Evolutionary conservation across 2,329 filamentous ascomycete genomes (phyloP), one percentile per base, ranked within the genome.

Genomic region (Plectosphaerella sp.): DNA sequence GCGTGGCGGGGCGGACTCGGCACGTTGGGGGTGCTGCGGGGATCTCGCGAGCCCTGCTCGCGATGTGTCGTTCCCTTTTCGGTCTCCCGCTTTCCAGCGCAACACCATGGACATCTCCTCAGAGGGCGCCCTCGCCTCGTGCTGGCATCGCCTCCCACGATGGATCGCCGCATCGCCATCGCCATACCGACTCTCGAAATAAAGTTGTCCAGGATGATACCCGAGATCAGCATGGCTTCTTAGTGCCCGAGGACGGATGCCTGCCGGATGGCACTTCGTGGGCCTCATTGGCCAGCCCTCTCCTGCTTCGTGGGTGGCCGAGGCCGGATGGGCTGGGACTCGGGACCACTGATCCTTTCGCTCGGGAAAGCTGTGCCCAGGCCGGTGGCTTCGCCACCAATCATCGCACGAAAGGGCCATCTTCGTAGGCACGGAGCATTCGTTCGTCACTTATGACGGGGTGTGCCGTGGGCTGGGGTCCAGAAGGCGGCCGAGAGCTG

Each of bases 361-460:
- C 37, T 16, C 16, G 28, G 36, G 20, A 45, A 41, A 49, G 25
- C 48, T 43, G 37, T 49, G 48, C 37, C 25, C 39, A 43, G 4
- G 28, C 28, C 28, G 11, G 28, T 33, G 28, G 22, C 39, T 9
- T 22, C n/a, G 35, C 45, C 48, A 39, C 48, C 48, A 49, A 49
- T 49, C 48, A 49, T 22, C 24, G 14, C 37, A 11, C 48, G 39
- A 39, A 22, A 45, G n/a, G 25, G 37, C n/a, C 15, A n/a, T 35
- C 45, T 28, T 22, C 48, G 48, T 39, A 49, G 48, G 48, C 48
- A 49, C 48, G 25, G 48, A 22, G 39, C 24, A 43, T 37, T 37
- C 22, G 48, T 49, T 49, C 48, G 39, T 49, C 39, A 49, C 48
- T 43, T 43, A 43, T 49, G 48, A 49, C 48, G 39, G 22, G 43